These are phyloP conservation scores for Xanthoconium purpureum DNA, from an alignment of 768 basidiomycete species.

Conservation along the genomic window DNA sequence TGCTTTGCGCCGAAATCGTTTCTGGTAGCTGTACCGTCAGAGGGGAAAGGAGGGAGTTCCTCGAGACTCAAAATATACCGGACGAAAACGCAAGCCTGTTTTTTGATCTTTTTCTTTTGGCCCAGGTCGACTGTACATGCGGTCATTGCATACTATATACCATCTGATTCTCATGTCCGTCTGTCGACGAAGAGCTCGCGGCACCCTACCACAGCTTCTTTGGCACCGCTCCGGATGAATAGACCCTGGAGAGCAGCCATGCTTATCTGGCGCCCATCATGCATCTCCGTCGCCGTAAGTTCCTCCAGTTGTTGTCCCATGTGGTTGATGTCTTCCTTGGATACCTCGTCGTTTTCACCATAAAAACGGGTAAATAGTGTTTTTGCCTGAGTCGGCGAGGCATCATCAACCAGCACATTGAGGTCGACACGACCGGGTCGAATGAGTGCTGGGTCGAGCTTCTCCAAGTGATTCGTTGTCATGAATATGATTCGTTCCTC, in stretches of 20 bases:
- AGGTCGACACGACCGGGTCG: constrained; percentile 95
- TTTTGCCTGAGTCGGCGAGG: constrained; percentile 74
- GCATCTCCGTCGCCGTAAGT: constrained; percentile 52
- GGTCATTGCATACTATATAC: constrained; percentile 9
- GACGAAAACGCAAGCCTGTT: constrained; percentile 75
- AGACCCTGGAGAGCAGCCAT: constrained; percentile 97
- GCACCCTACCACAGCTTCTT: constrained; percentile 51
- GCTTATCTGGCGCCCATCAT: constrained; percentile 61
- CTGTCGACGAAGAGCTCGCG: constrained; percentile 39
- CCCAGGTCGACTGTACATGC: not conserved
- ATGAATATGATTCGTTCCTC: constrained; percentile 98
- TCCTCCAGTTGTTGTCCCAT: constrained; percentile 53
- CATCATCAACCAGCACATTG: constrained; percentile 79
- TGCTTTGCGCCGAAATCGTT: constrained; percentile 1
- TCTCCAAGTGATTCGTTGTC: constrained; percentile 95
- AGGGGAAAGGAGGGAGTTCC: constrained; percentile 86
- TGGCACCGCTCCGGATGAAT: constrained; percentile 75
- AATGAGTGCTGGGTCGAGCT: constrained; percentile 90
- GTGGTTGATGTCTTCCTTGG: constrained; percentile 36
- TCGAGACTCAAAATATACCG: constrained; percentile 84
- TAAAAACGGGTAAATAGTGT: constrained; percentile 85
- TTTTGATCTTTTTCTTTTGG: constrained; percentile 50
- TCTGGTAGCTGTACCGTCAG: constrained; percentile 68
- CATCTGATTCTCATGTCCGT: constrained; percentile 24
- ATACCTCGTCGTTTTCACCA: constrained; percentile 40